Percentiles rank a stretch among this genome's conserved stretches.
Evolutionary conservation across 2,329 filamentous ascomycete species (phyloP).

Genomic region (Biscogniauxia mediterranea): DNA sequence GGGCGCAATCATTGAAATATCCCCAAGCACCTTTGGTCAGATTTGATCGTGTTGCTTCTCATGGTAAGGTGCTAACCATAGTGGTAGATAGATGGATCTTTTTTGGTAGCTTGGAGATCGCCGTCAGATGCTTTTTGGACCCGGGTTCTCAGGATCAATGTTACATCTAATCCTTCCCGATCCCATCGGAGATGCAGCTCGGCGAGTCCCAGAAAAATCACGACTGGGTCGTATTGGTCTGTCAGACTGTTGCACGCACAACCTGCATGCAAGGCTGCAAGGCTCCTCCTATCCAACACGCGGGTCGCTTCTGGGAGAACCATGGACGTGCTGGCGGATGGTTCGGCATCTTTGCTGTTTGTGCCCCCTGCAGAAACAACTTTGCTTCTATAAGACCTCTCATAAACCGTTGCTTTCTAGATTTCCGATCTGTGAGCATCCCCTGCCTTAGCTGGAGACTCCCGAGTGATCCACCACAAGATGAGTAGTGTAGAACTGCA

Average conservation of each 20-base stretch:
- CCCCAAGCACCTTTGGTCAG: background rate
- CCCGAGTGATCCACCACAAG: background rate
- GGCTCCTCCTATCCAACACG: background rate
- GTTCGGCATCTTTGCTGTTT: background rate
- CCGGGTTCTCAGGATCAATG: constrained; percentile 2
- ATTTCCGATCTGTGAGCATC: background rate
- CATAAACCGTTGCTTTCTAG: background rate
- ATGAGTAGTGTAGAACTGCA: background rate
- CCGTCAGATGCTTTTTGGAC: background rate
- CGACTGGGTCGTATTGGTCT: background rate
- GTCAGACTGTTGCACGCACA: background rate
- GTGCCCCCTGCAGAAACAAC: background rate
- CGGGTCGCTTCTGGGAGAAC: background rate
- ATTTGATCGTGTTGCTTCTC: background rate
- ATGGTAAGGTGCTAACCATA: background rate
- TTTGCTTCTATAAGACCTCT: background rate
- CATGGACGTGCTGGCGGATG: background rate
- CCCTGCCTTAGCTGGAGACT: background rate
- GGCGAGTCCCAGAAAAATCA: background rate
- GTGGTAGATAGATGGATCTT: background rate
- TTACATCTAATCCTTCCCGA: constrained; percentile 1
- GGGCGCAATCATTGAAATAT: background rate
- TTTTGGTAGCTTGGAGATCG: background rate
- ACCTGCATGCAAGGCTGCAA: background rate
- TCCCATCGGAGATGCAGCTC: background rate